Percentiles rank a stretch among this genome's conserved stretches.
Evolutionary conservation across 768 basidiomycete species (phyloP).

Genomic region (Rossbeevera mucosa): DNA sequence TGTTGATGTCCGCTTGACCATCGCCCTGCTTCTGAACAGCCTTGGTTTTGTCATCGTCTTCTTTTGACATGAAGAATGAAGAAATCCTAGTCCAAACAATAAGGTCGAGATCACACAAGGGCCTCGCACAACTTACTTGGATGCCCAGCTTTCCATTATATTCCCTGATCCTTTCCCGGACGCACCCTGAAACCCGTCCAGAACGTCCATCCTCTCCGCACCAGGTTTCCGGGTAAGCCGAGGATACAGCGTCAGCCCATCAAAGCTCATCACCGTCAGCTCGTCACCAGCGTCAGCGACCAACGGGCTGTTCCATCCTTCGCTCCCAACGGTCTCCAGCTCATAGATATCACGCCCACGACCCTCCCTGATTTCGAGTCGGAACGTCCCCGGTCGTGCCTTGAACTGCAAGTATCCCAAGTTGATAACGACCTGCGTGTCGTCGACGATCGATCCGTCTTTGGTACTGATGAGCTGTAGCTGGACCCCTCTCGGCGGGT

Average conservation of each 20-base stretch:
- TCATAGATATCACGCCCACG: conserved; percentile 74
- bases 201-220: conserved; percentile 78
- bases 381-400: conserved; percentile 84
- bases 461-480: conserved; percentile 64
- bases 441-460: conserved; percentile 50
- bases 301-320: conserved; percentile 79
- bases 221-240: conserved; percentile 64
- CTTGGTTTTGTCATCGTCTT: conserved; percentile 16
- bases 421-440: conserved; percentile 92
- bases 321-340: conserved; percentile 82
- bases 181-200: conserved; percentile 43
- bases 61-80: conserved; percentile 39
- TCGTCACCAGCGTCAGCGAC: conserved; percentile 67
- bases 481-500: conserved; percentile 86
- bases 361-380: conserved; percentile 77
- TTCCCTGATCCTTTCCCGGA: conserved; percentile 33
- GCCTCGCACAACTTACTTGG: conserved; percentile 40
- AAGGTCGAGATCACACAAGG: background rate
- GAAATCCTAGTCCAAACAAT: conserved; percentile 34
- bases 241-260: conserved; percentile 86
- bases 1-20: conserved; percentile 89
- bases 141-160: conserved; percentile 45
- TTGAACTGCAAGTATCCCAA: conserved; percentile 96
- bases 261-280: conserved; percentile 83
- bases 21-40: conserved; percentile 24